phyloP scores from a whole-genome alignment of 2,329 filamentous ascomycete species.

The Leptographium radiaticola region DNA sequence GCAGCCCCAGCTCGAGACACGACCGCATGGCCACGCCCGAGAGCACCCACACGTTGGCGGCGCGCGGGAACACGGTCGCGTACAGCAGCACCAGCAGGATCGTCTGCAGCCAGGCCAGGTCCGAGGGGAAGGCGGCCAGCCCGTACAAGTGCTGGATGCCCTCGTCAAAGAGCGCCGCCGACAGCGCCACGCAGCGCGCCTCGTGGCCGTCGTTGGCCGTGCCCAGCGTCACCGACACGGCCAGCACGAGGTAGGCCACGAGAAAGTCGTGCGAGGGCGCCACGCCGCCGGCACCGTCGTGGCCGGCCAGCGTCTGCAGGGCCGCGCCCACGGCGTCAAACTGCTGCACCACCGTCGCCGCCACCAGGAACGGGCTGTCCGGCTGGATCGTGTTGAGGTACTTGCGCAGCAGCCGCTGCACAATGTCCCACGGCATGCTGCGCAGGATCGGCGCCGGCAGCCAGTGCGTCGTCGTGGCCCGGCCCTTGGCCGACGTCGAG shows the following conservation, averaged over 20 bases:
- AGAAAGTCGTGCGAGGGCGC: slow-evolving; percentile 18
- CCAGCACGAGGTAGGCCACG: slow-evolving; percentile 19
- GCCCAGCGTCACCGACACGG: slow-evolving; percentile 18
- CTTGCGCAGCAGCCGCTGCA: slow-evolving; percentile 16
- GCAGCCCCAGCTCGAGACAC: slow-evolving; percentile 10
- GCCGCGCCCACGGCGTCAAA: slow-evolving; percentile 11
- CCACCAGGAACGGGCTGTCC: slow-evolving; percentile 17
- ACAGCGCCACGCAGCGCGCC: slow-evolving; percentile 18
- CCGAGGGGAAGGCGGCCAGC: slow-evolving; percentile 15
- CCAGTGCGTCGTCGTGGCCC: background rate
- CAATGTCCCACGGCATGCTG: slow-evolving; percentile 11
- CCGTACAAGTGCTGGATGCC: slow-evolving; percentile 18
- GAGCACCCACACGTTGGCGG: slow-evolving; percentile 11
- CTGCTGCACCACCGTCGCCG: slow-evolving; percentile 16
- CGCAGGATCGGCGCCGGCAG: slow-evolving; percentile 4
- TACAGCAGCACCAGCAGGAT: slow-evolving; percentile 9
- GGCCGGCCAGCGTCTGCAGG: background rate
- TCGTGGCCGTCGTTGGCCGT: slow-evolving; percentile 19
- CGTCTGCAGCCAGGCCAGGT: slow-evolving; percentile 9
- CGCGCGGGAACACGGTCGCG: slow-evolving; percentile 9
- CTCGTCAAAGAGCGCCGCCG: slow-evolving; percentile 18
- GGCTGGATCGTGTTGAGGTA: slow-evolving; percentile 18
- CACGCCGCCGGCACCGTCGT: slow-evolving; percentile 1
- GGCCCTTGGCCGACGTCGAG: background rate
- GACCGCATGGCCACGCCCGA: slow-evolving; percentile 11